Conservation (phyloP, 768 basidiomycete genomes). For the Trametes cingulata region DNA sequence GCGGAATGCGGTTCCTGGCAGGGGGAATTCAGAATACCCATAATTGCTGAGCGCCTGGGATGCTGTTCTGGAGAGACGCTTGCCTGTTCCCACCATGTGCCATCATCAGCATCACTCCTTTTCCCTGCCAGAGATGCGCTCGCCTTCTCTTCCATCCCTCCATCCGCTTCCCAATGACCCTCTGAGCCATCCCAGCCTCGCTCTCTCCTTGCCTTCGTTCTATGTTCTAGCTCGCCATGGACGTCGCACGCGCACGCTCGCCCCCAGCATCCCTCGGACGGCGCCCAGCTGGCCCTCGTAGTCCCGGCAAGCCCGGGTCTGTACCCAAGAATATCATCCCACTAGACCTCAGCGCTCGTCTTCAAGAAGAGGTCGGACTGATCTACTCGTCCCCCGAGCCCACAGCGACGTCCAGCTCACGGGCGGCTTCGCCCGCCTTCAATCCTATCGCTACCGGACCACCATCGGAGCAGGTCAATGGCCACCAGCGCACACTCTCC, state of each 20-base stretch:
- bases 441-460: neutral
- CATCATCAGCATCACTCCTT: slow-evolving; percentile 14
- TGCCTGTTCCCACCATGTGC: slow-evolving; percentile 12
- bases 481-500: neutral
- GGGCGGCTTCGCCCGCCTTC: slow-evolving; percentile 6
- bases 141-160: slow-evolving; percentile 1
- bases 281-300: slow-evolving; percentile 25
- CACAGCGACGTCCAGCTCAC: slow-evolving; percentile 8
- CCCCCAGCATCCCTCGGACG: slow-evolving; percentile 18
- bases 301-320: slow-evolving; percentile 17
- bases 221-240: slow-evolving; percentile 15
- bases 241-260: slow-evolving; percentile 20
- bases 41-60: slow-evolving; percentile 1
- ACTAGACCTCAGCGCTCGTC: slow-evolving; percentile 22
- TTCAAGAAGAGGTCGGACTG: slow-evolving; percentile 16
- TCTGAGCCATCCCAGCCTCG: neutral
- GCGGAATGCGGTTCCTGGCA: neutral
- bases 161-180: slow-evolving; percentile 6
- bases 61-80: slow-evolving; percentile 3
- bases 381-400: slow-evolving; percentile 9
- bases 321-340: slow-evolving; percentile 21
- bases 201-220: neutral
- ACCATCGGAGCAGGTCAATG: neutral
- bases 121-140: neutral
- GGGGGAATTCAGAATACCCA: slow-evolving; percentile 3